These are phyloP conservation scores for Yamadazyma diospyri DNA, from an alignment of 1,139 yeast genomes.

Conservation along the genomic window DNA sequence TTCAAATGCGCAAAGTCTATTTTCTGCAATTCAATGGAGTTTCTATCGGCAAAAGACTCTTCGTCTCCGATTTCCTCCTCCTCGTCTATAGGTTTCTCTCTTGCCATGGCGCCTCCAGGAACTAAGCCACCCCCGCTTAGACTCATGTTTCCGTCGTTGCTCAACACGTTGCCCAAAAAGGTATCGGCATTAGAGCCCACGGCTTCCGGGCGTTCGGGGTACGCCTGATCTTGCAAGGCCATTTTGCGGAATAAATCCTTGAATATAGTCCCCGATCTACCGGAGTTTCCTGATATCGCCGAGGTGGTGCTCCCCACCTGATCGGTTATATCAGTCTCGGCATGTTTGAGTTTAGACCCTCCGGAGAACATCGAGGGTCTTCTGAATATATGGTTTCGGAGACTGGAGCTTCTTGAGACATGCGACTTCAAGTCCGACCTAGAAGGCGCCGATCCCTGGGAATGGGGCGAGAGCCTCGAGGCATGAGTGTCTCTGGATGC, in stretches of 20 bases:
- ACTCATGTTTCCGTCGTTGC: constrained; percentile 23
- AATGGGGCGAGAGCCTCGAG: constrained; percentile 4
- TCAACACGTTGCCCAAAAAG: constrained; percentile 36
- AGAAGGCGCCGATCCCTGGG: constrained; percentile 3
- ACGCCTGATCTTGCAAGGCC: constrained; percentile 32
- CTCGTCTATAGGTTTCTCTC: constrained; percentile 20
- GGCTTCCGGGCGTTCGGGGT: constrained; percentile 21
- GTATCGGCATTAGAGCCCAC: constrained; percentile 34
- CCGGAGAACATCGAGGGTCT: constrained; percentile 12
- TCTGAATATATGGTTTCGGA: constrained; percentile 12
- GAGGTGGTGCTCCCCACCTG: constrained; percentile 14
- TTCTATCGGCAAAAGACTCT: constrained; percentile 12
- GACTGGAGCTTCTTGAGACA: constrained; percentile 7
- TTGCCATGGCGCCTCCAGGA: constrained; percentile 35
- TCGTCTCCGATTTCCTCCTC: constrained; percentile 22
- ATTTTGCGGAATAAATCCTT: constrained; percentile 35
- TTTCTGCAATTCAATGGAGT: constrained; percentile 31
- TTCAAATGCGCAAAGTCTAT: constrained; percentile 34
- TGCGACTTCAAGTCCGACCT: constrained; percentile 1
- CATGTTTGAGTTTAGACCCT: constrained; percentile 4
- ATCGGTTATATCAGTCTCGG: constrained; percentile 22
- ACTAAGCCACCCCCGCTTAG: constrained; percentile 42
- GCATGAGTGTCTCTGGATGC: constrained; percentile 8
- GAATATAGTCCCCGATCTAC: constrained; percentile 19
- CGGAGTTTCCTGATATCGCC: constrained; percentile 6